phyloP scores from a whole-genome alignment of 1,139 yeast genomes.

The Wickerhamiella pararugosa region DNA sequence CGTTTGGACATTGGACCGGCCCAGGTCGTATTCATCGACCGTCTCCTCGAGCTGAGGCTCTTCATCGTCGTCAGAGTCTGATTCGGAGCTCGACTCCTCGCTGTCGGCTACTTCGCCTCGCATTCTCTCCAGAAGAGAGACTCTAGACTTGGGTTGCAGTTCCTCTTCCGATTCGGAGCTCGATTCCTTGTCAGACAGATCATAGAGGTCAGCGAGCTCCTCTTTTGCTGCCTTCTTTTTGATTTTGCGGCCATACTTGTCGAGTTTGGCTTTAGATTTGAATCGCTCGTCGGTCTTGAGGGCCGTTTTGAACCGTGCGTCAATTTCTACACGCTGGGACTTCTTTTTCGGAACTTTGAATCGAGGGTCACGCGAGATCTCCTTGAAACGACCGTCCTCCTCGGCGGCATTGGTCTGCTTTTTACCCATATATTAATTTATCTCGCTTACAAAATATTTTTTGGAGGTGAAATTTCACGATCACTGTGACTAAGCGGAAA shows the following conservation, averaged over 20 bases:
- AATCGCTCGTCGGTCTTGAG: constrained; percentile 43
- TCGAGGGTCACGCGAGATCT: constrained; percentile 78
- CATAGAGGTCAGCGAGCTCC: constrained; percentile 54
- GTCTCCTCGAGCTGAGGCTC: constrained; percentile 23
- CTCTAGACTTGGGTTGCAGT: constrained; percentile 16
- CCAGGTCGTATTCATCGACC: constrained; percentile 37
- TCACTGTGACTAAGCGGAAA: no score
- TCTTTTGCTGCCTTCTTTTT: constrained; percentile 29
- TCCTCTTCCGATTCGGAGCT: constrained; percentile 15
- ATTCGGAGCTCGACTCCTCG: constrained; percentile 14
- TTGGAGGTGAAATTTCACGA: no score
- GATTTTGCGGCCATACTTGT: constrained; percentile 72
- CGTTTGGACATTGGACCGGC: constrained; percentile 45
- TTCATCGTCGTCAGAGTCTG: constrained; percentile 15
- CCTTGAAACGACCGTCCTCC: constrained; percentile 59
- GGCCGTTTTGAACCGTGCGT: constrained; percentile 62
- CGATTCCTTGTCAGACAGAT: constrained; percentile 18
- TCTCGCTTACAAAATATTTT: no score
- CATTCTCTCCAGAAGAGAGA: constrained; percentile 17
- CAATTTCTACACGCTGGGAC: constrained; percentile 63
- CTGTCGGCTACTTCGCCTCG: constrained; percentile 12
- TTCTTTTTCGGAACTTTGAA: constrained; percentile 61
- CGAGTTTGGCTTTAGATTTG: constrained; percentile 50
- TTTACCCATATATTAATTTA: background rate
- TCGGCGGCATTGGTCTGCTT: background rate